Evolutionary conservation across 805 yeast species (phyloP).

Genomic region (Candida montana): DNA sequence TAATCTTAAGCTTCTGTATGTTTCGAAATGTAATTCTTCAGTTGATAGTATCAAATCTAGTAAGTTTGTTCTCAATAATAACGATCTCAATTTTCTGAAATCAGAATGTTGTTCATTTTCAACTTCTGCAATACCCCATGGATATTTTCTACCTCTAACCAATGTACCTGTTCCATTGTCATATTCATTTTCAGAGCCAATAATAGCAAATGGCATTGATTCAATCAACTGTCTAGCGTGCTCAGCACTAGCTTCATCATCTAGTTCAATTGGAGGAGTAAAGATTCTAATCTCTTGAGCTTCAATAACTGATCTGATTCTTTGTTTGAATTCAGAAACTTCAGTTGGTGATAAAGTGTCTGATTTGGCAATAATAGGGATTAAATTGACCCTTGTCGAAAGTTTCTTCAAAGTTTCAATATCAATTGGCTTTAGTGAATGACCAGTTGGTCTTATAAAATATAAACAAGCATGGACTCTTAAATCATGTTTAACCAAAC

Average conservation of each 20-base stretch:
- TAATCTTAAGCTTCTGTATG: slow-evolving; percentile 68
- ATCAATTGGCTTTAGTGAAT: slow-evolving; percentile 80
- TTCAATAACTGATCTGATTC: slow-evolving; percentile 78
- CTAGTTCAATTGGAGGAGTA: slow-evolving; percentile 76
- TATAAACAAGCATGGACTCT: slow-evolving; percentile 89
- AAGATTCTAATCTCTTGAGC: slow-evolving; percentile 79
- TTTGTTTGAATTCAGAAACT: slow-evolving; percentile 28
- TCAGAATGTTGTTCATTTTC: slow-evolving; percentile 85
- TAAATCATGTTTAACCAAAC: slow-evolving; percentile 63
- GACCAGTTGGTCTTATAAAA: slow-evolving; percentile 89
- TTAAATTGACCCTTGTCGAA: slow-evolving; percentile 74
- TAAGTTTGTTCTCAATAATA: slow-evolving; percentile 77
- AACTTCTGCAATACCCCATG: slow-evolving; percentile 88
- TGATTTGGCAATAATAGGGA: slow-evolving; percentile 60
- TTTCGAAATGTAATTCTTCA: slow-evolving; percentile 75
- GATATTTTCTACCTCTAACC: slow-evolving; percentile 78
- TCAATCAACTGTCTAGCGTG: slow-evolving; percentile 77
- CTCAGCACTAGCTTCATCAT: slow-evolving; percentile 71
- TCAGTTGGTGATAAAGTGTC: slow-evolving; percentile 25
- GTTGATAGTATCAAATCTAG: slow-evolving; percentile 77
- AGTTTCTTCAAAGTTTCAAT: slow-evolving; percentile 83
- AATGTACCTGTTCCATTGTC: slow-evolving; percentile 57
- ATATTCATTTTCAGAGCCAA: slow-evolving; percentile 70
- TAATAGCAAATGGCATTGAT: slow-evolving; percentile 81
- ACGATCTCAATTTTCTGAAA: slow-evolving; percentile 72